A percentile compares a stretch with the other conserved stretches of the same genome.
These are phyloP conservation scores for Echinochloa phyllopogon DNA, from an alignment of 176 grass and related monocot genomes.

Conservation along the genomic window DNA sequence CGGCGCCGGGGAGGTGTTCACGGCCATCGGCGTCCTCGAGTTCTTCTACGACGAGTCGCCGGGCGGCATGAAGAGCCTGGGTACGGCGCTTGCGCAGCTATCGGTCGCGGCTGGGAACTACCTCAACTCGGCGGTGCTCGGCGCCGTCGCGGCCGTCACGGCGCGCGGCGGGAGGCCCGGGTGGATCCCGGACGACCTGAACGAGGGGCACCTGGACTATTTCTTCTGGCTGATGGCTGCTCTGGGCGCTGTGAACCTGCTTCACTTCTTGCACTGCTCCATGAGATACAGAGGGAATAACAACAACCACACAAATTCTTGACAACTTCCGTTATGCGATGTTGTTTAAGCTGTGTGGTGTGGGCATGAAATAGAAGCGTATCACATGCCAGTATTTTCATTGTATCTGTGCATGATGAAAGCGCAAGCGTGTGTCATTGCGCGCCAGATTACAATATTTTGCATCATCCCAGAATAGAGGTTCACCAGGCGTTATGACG, in stretches of 20 bases:
- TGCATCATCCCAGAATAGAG: no score
- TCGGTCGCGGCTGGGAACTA: slow-evolving; percentile 18
- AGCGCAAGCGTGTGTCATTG: no score
- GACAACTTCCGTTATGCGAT: not conserved
- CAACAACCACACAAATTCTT: not conserved
- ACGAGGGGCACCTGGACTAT: no score
- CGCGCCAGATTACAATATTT: no score
- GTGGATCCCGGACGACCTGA: no score
- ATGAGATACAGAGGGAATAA: not conserved
- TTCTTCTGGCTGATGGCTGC: slow-evolving; percentile 17
- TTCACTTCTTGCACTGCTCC: slow-evolving; percentile 8
- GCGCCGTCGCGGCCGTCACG: not conserved
- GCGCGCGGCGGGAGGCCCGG: not conserved
- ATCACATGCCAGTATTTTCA: no score
- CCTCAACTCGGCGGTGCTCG: slow-evolving; percentile 35
- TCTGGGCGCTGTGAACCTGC: slow-evolving; percentile 21
- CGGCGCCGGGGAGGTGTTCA: slow-evolving; percentile 44
- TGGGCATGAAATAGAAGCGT: no score
- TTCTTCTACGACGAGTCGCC: slow-evolving; percentile 55
- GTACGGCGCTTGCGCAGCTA: slow-evolving; percentile 26
- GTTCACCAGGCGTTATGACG: no score
- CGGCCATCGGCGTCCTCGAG: slow-evolving; percentile 36
- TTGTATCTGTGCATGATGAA: no score
- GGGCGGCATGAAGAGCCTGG: slow-evolving; percentile 48
- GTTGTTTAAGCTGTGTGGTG: no score